Percentiles rank a stretch among this genome's conserved stretches.
phyloP scores from a whole-genome alignment of 177 flowering plant species.

The Vitis hybrid region DNA sequence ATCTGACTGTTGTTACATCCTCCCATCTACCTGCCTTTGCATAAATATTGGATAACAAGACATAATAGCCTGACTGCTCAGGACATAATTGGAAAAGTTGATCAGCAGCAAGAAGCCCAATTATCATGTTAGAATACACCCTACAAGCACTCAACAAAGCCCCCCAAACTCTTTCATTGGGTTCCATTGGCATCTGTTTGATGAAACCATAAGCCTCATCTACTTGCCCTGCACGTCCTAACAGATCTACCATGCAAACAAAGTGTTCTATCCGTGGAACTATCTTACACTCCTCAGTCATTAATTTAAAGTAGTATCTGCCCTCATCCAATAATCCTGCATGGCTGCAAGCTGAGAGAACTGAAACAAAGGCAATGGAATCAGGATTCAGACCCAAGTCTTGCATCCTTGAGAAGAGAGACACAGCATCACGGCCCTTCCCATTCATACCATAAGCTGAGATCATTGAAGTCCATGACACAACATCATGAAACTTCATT shows the following conservation, averaged over 20 bases:
- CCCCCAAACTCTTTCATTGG: slow-evolving; percentile 74
- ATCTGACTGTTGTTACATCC: slow-evolving; percentile 46
- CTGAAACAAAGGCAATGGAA: slow-evolving; percentile 61
- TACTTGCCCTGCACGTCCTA: slow-evolving; percentile 61
- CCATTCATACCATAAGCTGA: slow-evolving; percentile 54
- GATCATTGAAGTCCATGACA: slow-evolving; percentile 71
- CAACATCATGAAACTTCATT: slow-evolving; percentile 47
- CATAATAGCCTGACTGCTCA: slow-evolving; percentile 65
- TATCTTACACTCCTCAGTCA: slow-evolving; percentile 44
- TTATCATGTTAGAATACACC: slow-evolving; percentile 41
- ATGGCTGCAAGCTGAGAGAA: slow-evolving; percentile 73
- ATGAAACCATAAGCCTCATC: slow-evolving; percentile 64
- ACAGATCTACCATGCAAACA: slow-evolving; percentile 66
- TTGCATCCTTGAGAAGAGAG: slow-evolving; percentile 45
- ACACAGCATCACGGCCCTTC: slow-evolving; percentile 48
- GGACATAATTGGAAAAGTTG: slow-evolving; percentile 52
- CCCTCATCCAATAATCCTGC: slow-evolving; percentile 58
- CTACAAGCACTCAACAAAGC: slow-evolving; percentile 62
- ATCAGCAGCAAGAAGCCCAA: slow-evolving; percentile 66
- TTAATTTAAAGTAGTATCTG: slow-evolving; percentile 32
- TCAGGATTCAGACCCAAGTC: slow-evolving; percentile 52
- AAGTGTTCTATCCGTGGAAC: slow-evolving; percentile 57
- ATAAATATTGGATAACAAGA: slow-evolving; percentile 64
- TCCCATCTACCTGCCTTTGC: slow-evolving; percentile 74
- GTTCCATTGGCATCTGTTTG: slow-evolving; percentile 54